Conservation (phyloP, 805 yeast genomes). For the Torulaspora indica region DNA sequence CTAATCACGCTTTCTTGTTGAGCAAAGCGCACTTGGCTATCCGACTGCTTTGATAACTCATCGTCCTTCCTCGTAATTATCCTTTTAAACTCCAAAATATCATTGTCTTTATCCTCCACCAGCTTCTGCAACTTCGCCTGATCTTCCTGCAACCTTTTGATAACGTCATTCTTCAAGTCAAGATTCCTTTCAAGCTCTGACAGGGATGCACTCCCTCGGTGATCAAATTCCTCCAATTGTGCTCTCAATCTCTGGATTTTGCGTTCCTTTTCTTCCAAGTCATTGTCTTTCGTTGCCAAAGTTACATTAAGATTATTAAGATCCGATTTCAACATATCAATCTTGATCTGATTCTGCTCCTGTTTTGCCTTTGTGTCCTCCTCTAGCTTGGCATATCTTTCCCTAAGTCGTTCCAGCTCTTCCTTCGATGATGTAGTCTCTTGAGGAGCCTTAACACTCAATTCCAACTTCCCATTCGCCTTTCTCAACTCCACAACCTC, state of each 20-base stretch:
- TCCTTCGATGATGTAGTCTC: slow-evolving; percentile 4
- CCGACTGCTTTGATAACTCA: slow-evolving; percentile 1
- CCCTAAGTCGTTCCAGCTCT: slow-evolving; percentile 8
- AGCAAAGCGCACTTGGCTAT: neutral
- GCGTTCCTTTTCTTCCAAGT: slow-evolving; percentile 10
- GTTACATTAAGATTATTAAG: slow-evolving; percentile 13
- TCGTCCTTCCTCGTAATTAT: slow-evolving; percentile 1
- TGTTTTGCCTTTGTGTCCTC: slow-evolving; percentile 10
- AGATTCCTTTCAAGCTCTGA: slow-evolving; percentile 14
- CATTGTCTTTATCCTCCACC: slow-evolving; percentile 7
- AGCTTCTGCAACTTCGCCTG: slow-evolving; percentile 1
- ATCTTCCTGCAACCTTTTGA: slow-evolving; percentile 9
- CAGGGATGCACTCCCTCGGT: slow-evolving; percentile 15
- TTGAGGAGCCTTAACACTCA: slow-evolving; percentile 6
- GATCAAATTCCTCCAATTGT: slow-evolving; percentile 21
- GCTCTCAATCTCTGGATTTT: slow-evolving; percentile 17
- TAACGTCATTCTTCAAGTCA: slow-evolving; percentile 10
- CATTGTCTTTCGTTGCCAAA: slow-evolving; percentile 15
- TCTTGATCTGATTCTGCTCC: slow-evolving; percentile 12
- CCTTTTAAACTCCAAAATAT: neutral
- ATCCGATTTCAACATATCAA: slow-evolving; percentile 12
- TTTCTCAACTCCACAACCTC: slow-evolving; percentile 17
- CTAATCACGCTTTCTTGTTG: neutral
- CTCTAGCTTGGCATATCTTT: slow-evolving; percentile 11
- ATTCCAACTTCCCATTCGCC: slow-evolving; percentile 15